A percentile compares a stretch with the other conserved stretches of the same genome.
These are phyloP conservation scores for Phialocephala subalpina DNA, from an alignment of 2,329 filamentous ascomycete genomes.

Conservation along the genomic window DNA sequence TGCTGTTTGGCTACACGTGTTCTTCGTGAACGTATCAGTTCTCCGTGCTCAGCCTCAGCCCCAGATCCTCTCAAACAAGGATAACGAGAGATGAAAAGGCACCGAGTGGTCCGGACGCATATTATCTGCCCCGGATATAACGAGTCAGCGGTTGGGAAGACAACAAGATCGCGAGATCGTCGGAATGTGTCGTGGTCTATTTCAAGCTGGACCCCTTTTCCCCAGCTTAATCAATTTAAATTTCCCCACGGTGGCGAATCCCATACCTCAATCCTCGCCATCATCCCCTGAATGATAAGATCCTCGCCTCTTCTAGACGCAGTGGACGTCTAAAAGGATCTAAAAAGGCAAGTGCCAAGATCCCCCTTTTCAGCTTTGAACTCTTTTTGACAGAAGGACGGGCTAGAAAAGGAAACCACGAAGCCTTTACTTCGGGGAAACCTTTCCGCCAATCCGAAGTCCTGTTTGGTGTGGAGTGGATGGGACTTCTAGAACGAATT, in stretches of 20 bases:
- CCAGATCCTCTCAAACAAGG: background rate
- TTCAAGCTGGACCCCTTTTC: background rate
- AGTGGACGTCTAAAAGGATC: background rate
- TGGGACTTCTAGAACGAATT: background rate
- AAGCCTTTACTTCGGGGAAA: conserved; percentile 7
- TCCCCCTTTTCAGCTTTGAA: background rate
- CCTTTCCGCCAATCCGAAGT: conserved; percentile 6
- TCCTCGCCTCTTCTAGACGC: background rate
- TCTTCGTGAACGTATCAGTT: too few relatives aligned
- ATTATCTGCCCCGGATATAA: background rate
- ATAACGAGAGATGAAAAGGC: background rate
- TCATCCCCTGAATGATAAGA: background rate
- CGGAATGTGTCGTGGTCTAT: background rate
- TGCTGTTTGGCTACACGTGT: too few relatives aligned
- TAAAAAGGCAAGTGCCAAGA: conserved; percentile 6
- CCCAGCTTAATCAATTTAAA: background rate
- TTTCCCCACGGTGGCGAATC: conserved; percentile 8
- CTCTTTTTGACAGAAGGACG: background rate
- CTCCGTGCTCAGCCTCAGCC: background rate
- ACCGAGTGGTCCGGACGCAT: background rate
- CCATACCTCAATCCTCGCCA: too few relatives aligned
- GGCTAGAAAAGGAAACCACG: background rate
- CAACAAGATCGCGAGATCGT: background rate
- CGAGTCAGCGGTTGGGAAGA: background rate
- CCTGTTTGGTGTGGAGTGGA: background rate